Evolutionary conservation across 176 grass and related monocot species (phyloP).

Genomic region (Carex littledalei): DNA sequence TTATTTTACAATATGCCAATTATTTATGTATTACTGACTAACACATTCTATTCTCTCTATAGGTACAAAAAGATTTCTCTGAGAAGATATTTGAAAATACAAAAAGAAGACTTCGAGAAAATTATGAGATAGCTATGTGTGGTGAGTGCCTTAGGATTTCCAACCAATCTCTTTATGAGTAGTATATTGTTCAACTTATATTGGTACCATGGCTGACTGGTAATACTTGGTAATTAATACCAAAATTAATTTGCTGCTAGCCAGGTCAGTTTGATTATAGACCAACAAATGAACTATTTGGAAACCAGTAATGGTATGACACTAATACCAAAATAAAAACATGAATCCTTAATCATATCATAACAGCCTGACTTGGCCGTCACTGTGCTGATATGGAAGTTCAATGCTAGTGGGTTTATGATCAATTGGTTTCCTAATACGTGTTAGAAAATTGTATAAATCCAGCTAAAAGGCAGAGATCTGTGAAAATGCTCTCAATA

Average conservation of each 20-base stretch:
- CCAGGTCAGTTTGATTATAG: neutral
- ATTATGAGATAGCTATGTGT: neutral
- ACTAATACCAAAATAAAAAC: neutral
- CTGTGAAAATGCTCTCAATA: neutral
- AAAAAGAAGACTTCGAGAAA: neutral
- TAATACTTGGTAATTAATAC: neutral
- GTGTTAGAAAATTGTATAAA: neutral
- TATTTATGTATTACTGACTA: neutral
- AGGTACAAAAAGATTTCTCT: neutral
- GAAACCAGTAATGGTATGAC: neutral
- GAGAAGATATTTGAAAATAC: neutral
- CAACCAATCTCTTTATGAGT: neutral
- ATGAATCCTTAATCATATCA: neutral
- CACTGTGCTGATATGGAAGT: neutral
- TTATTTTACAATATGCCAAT: neutral
- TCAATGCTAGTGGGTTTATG: neutral
- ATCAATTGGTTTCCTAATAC: neutral
- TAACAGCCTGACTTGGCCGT: neutral
- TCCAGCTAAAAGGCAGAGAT: neutral
- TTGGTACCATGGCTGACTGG: neutral
- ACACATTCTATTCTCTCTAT: neutral
- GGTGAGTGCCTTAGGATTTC: neutral
- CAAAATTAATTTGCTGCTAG: neutral
- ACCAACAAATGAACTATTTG: neutral
- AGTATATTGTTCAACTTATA: neutral